phyloP scores from a whole-genome alignment of 2,329 filamentous ascomycete genomes.

The Monosporascus sp. region DNA sequence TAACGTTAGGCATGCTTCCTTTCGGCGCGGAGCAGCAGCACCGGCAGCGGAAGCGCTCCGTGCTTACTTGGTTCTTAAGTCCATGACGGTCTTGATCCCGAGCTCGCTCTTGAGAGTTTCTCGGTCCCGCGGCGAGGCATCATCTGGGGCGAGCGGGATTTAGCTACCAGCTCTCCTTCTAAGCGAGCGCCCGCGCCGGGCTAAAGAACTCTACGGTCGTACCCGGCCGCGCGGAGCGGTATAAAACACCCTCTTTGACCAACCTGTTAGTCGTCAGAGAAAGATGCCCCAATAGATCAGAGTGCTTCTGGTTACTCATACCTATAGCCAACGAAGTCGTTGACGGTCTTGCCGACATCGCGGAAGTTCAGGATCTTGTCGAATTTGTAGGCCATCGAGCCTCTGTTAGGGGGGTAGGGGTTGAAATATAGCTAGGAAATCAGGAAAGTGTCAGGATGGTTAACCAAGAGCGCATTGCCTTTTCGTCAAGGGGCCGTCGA shows the following conservation, averaged over 20 bases:
- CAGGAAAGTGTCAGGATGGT: no score
- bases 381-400: constrained; percentile 29
- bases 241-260: constrained; percentile 59
- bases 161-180: constrained; percentile 1
- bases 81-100: constrained; percentile 67
- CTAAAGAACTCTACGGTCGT: constrained; percentile 7
- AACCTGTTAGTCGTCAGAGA: constrained; percentile 26
- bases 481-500: no score
- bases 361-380: constrained; percentile 68
- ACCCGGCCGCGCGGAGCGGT: constrained; percentile 61
- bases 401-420: no score
- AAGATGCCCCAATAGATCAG: no score
- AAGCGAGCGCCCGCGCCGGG: not conserved
- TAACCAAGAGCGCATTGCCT: no score
- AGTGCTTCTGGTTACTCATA: constrained; percentile 26
- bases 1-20: not conserved
- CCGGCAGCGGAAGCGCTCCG: no score
- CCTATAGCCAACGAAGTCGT: constrained; percentile 51
- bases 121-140: constrained; percentile 63
- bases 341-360: constrained; percentile 66
- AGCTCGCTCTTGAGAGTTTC: constrained; percentile 52
- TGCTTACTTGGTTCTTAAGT: constrained; percentile 67
- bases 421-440: not conserved
- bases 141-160: constrained; percentile 41
- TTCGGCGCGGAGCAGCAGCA: no score